Conservation (phyloP, 2,329 filamentous ascomycete species). For the Rhinocladiella similis region DNA sequence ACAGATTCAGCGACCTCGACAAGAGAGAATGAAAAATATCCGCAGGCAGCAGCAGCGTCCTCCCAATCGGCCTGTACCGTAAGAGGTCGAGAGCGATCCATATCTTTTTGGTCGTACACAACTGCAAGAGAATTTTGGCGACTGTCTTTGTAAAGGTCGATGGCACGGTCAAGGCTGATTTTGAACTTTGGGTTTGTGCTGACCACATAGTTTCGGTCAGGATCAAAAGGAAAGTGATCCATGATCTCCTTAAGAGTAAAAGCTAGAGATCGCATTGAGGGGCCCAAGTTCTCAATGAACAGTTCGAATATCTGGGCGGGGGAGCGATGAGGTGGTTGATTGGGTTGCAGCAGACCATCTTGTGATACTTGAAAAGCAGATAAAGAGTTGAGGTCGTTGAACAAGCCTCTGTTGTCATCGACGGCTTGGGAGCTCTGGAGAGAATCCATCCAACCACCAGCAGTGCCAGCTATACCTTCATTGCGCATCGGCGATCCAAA, state of each 20-base stretch:
- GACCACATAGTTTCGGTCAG: slow-evolving; percentile 66
- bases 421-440: slow-evolving; percentile 6
- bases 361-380: slow-evolving; percentile 46
- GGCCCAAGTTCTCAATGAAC: slow-evolving; percentile 85
- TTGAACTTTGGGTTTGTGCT: slow-evolving; percentile 77
- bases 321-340: slow-evolving; percentile 46
- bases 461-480: slow-evolving; percentile 21
- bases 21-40: slow-evolving; percentile 91
- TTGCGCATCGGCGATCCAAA: slow-evolving; percentile 22
- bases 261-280: slow-evolving; percentile 94
- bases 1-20: slow-evolving; percentile 90
- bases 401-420: slow-evolving; percentile 2
- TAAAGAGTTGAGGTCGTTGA: slow-evolving; percentile 13
- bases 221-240: slow-evolving; percentile 79
- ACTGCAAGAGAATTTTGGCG: slow-evolving; percentile 73
- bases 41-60: slow-evolving; percentile 95
- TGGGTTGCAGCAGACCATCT: slow-evolving; percentile 47
- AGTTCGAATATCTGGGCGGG: slow-evolving; percentile 86
- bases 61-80: slow-evolving; percentile 90
- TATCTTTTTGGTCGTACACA: slow-evolving; percentile 77
- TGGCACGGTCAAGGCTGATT: slow-evolving; percentile 75
- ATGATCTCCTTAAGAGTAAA: slow-evolving; percentile 88
- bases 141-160: slow-evolving; percentile 74
- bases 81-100: slow-evolving; percentile 66
- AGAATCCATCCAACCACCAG: slow-evolving; percentile 19